Conservation (phyloP, 805 yeast species). For the Lipomyces orientalis region DNA sequence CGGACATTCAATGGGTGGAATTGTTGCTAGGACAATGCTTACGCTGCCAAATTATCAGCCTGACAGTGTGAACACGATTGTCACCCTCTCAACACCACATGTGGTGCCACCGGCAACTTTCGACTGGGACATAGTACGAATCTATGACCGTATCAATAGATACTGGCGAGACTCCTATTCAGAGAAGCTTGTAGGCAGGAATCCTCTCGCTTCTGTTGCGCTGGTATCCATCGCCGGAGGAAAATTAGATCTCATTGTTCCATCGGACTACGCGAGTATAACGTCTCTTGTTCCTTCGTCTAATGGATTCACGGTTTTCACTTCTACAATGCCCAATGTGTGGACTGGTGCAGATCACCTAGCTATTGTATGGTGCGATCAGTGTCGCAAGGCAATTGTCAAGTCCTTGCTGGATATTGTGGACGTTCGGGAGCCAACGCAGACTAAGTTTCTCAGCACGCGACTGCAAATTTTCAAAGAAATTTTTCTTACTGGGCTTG, state of each 20-base stretch:
- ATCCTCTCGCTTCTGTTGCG: constrained; percentile 63
- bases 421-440: constrained; percentile 52
- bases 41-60: constrained; percentile 76
- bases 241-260: constrained; percentile 71
- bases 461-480: constrained; percentile 65
- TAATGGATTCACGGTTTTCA: constrained; percentile 81
- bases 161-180: constrained; percentile 77
- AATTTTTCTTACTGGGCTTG: constrained; percentile 47
- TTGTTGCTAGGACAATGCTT: constrained; percentile 84
- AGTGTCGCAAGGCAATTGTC: constrained; percentile 70
- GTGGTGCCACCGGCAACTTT: constrained; percentile 90
- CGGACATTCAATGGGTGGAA: constrained; percentile 98
- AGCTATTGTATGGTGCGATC: constrained; percentile 97
- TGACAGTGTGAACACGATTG: constrained; percentile 77
- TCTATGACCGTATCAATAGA: constrained; percentile 73
- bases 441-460: constrained; percentile 56
- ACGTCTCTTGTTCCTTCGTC: constrained; percentile 71
- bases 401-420: constrained; percentile 61
- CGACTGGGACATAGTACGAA: constrained; percentile 81
- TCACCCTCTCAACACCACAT: constrained; percentile 91
- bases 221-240: constrained; percentile 92
- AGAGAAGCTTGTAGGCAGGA: constrained; percentile 48
- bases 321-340: constrained; percentile 86
- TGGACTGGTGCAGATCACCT: constrained; percentile 96
- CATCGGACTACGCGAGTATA: constrained; percentile 86